Conservation (phyloP, 805 yeast species). For the Kodamaea kakaduensis region DNA sequence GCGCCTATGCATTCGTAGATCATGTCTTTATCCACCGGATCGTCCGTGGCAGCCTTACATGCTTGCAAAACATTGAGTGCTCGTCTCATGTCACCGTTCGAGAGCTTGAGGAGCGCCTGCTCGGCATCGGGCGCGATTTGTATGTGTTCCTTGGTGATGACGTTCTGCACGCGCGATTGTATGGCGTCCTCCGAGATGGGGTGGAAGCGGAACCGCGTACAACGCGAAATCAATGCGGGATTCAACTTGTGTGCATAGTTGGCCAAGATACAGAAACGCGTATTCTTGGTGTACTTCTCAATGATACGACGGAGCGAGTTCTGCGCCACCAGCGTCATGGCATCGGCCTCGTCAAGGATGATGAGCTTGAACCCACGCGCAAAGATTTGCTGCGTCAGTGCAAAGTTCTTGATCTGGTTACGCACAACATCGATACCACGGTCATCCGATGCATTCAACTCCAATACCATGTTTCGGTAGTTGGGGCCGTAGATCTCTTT, state of each 20-base stretch:
- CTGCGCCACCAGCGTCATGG: constrained; percentile 87
- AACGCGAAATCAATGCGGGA: constrained; percentile 91
- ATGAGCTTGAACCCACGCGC: constrained; percentile 80
- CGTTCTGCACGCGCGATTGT: constrained; percentile 60
- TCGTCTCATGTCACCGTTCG: constrained; percentile 96
- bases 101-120: constrained; percentile 59
- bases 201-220: constrained; percentile 90
- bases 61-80: constrained; percentile 93
- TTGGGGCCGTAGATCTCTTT: constrained; percentile 78
- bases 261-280: constrained; percentile 93
- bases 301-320: constrained; percentile 79
- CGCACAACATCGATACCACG: constrained; percentile 98
- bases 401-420: constrained; percentile 94
- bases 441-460: constrained; percentile 94
- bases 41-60: constrained; percentile 69
- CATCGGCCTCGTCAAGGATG: constrained; percentile 93
- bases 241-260: constrained; percentile 93
- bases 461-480: constrained; percentile 85
- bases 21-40: constrained; percentile 62
- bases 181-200: constrained; percentile 73
- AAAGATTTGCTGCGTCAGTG: constrained; percentile 92
- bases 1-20: constrained; percentile 95
- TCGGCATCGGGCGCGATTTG: constrained; percentile 56
- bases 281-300: constrained; percentile 89
- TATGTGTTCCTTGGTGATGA: constrained; percentile 65